Base-by-base conservation (phyloP, 192 early-diverging fungal genomes). In the Umbelopsis vinacea region DNA sequence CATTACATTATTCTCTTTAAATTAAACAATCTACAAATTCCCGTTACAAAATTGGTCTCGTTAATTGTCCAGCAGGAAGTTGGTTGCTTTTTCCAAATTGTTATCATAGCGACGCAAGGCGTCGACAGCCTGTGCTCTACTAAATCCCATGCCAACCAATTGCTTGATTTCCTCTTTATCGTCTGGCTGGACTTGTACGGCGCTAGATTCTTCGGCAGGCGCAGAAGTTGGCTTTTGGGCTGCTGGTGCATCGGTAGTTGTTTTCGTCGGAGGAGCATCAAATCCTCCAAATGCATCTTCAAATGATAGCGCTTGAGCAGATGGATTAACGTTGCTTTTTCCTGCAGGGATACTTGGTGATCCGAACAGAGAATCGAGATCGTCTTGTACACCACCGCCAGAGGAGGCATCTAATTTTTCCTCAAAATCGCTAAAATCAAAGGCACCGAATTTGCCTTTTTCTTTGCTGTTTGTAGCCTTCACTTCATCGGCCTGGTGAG, bases 61-160 rank as follows among this genome's bases (percentile, higher is more conserved):
- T 46, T 9, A 73, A 68, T 85, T 82, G 77, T 92, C 91, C 52
- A 91, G 78, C 43, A 92, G 78, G 71, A 88, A 90, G 76, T 92
- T 92, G 75, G 86, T 85, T 0, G 91, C 91, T 80, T 88, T 89
- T 54, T 85, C 81, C 29, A 88, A 76, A 73, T 92, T 89, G 73
- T 91, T 85, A 53, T 92, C 87, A 66, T 87, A 90, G 78, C 85
- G 86, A 63, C 90, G 87, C 53, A 92, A 79, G 1, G 91, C 91
- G 11, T 88, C 84, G 23, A 88, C 79, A n/a, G 88, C 89, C 75
- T 91, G 88, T 12, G 85, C 82, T 9, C 84, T 82, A 24, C 86
- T 84, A 73, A 92, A 92, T 9, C 91, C 91, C 87, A 92, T 89
- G 67, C 81, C 86, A 23, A 86, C 73, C 35, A 92, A 75, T 11